Evolutionary conservation across 1,284 basidiomycete genomes (phyloP).

Genomic region (Puccinia novopanici): DNA sequence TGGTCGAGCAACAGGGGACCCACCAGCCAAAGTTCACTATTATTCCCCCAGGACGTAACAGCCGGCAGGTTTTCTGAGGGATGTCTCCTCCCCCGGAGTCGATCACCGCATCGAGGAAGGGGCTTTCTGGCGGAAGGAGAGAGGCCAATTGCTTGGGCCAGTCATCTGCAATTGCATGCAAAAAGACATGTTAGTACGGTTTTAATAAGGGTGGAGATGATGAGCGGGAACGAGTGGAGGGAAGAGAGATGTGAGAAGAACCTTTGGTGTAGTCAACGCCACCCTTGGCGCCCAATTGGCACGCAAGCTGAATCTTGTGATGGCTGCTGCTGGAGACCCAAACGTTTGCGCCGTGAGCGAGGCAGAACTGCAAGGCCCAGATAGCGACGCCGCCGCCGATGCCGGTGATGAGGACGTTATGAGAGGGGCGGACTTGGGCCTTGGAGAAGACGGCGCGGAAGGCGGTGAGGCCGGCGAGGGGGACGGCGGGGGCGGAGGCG

Average conservation of each 20-base stretch:
- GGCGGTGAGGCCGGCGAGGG: slow-evolving; percentile 45
- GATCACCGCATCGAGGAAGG: slow-evolving; percentile 35
- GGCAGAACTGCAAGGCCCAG: slow-evolving; percentile 38
- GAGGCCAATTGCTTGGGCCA: slow-evolving; percentile 17
- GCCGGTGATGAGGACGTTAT: slow-evolving; percentile 30
- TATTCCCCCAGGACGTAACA: slow-evolving; percentile 28
- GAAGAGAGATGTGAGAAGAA: not conserved
- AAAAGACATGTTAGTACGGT: not conserved
- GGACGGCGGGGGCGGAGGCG: not conserved
- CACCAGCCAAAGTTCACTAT: slow-evolving; percentile 47
- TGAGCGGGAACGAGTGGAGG: not conserved
- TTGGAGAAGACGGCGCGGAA: slow-evolving; percentile 29
- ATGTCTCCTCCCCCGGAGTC: slow-evolving; percentile 45
- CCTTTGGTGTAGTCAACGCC: slow-evolving; percentile 41
- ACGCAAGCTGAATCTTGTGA: slow-evolving; percentile 23
- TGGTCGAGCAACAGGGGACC: not conserved
- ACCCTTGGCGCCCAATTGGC: slow-evolving; percentile 38
- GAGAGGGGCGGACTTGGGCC: not conserved
- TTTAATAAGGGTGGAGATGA: not conserved
- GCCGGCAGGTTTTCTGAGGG: slow-evolving; percentile 17
- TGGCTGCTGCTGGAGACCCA: slow-evolving; percentile 42
- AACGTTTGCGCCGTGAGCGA: slow-evolving; percentile 35
- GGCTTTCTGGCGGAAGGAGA: slow-evolving; percentile 21
- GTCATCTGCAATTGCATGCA: slow-evolving; percentile 22
- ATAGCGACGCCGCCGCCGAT: slow-evolving; percentile 44